Percentiles rank a stretch among this genome's conserved stretches.
Evolutionary conservation across 352 stramenopile species (phyloP).

Genomic region (Porosira glacialis): DNA sequence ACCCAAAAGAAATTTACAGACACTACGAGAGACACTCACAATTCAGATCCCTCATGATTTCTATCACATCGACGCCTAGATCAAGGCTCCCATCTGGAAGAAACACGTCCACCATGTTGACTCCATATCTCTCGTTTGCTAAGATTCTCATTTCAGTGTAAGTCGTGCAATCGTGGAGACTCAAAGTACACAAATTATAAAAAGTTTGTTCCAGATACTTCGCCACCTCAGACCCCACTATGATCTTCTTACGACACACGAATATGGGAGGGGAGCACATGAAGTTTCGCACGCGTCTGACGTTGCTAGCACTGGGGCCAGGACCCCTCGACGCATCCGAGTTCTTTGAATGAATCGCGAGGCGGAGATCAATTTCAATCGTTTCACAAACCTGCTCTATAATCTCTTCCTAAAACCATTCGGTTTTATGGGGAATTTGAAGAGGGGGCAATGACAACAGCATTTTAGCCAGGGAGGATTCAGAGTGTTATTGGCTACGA

Average conservation of each 20-base stretch:
- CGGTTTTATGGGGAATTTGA: too few species aligned
- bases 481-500: too few species aligned
- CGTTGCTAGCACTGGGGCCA: too few species aligned
- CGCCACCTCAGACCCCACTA: conserved; percentile 85
- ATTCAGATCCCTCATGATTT: conserved; percentile 94
- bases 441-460: too few species aligned
- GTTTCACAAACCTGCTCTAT: conserved; percentile 87
- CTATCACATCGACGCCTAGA: conserved; percentile 87
- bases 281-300: conserved; percentile 37
- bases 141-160: conserved; percentile 90
- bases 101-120: conserved; percentile 87
- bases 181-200: conserved; percentile 91
- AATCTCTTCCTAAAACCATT: conserved; percentile 64
- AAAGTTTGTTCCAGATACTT: conserved; percentile 92
- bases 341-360: conserved; percentile 40
- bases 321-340: too few species aligned
- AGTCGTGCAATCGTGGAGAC: conserved; percentile 92
- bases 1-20: too few species aligned
- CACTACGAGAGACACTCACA: too few species aligned
- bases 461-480: too few species aligned
- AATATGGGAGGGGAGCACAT: conserved; percentile 85
- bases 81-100: conserved; percentile 90
- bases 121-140: conserved; percentile 88
- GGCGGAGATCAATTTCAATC: conserved; percentile 90
- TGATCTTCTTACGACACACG: conserved; percentile 85